These are phyloP conservation scores for Colletotrichum cereale DNA, from an alignment of 2,329 filamentous ascomycete species.

Conservation along the genomic window DNA sequence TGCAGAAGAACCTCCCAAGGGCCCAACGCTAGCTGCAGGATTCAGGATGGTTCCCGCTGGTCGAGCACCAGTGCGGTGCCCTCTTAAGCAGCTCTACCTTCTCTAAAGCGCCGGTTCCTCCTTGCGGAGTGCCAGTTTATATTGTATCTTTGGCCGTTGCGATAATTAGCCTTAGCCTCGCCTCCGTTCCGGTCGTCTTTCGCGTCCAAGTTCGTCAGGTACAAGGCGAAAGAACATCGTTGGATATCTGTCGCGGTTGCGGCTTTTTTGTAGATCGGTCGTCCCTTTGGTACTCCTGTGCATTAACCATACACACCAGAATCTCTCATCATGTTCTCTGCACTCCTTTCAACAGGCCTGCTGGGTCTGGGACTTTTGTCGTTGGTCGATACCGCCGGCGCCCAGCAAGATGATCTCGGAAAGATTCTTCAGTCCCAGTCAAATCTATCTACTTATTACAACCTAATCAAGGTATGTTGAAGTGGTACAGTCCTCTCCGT, in stretches of 20 bases:
- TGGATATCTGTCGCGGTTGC: not conserved
- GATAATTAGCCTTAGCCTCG: not conserved
- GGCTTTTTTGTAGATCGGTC: no score
- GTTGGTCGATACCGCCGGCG: slow-evolving; percentile 25
- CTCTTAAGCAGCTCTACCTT: slow-evolving; percentile 28
- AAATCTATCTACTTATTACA: slow-evolving; percentile 59
- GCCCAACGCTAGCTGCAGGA: slow-evolving; percentile 19
- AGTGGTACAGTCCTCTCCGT: not conserved
- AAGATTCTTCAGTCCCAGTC: slow-evolving; percentile 53
- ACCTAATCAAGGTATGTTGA: slow-evolving; percentile 55
- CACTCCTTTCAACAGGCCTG: not conserved
- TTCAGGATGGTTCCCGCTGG: slow-evolving; percentile 1
- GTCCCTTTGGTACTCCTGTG: no score
- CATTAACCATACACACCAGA: not conserved
- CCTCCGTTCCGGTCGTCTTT: not conserved
- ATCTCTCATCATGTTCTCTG: slow-evolving; percentile 6
- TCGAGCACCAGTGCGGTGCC: not conserved
- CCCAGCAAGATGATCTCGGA: slow-evolving; percentile 52
- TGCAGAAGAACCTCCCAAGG: slow-evolving; percentile 32
- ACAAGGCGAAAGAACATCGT: not conserved
- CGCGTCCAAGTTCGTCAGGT: no score
- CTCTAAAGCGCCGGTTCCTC: not conserved
- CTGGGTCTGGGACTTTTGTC: slow-evolving; percentile 8
- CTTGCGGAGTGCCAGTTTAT: not conserved
- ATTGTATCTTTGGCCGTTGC: not conserved